Evolutionary conservation across 2,329 filamentous ascomycete species (phyloP), one percentile per base, ranked within the genome.

Genomic region (Mycosphaerelloides madeirae): DNA sequence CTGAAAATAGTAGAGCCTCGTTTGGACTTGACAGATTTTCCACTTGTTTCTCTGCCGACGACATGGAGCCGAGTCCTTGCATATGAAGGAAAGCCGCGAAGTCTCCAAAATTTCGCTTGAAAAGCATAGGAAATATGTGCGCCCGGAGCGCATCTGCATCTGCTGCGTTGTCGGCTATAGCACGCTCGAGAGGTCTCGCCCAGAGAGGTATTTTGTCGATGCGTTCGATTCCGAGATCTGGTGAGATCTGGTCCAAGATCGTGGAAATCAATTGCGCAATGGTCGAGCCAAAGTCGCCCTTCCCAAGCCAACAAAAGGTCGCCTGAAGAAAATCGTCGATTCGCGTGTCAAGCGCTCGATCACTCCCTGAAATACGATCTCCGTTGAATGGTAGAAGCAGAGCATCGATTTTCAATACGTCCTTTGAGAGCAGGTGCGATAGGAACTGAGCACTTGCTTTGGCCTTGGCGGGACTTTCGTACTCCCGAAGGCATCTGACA

Each of bases 91-190:
- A 70, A 1, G 52, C 39, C 14, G 65, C 50, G 38, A 71, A 74
- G 40, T 70, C 66, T 2, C 56, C 40, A 14, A 65, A 53, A 31
- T 64, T 60, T 1, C 68, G 64, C 32, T 65, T 63, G 57, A 76
- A 73, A 22, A 75, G 63, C 38, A 67, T 65, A 2, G 72, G 73
- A 29, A 76, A 67, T 1, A 76, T 63, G 50, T 76, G 68, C 5
- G 67, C 65, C 38, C 68, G 68, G 44, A 74, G 67, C 34, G 67
- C 65, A 31, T 60, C 56, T 3, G 50, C 19, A 18, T 57, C 43
- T 19, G 47, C 38, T 8, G 31, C 29, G 11, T 35, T 46, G 16
- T 28, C 4, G 32, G 8, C 18, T 14, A 50, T 52, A 22, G 38
- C 46, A 2, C 43, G 16, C 12, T 47, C 37, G 1, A 68, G 31